Percentiles rank a stretch among this genome's conserved stretches.
These are phyloP conservation scores for Debaryomyces psychrophilus DNA, from an alignment of 1,139 yeast genomes.

Conservation along the genomic window DNA sequence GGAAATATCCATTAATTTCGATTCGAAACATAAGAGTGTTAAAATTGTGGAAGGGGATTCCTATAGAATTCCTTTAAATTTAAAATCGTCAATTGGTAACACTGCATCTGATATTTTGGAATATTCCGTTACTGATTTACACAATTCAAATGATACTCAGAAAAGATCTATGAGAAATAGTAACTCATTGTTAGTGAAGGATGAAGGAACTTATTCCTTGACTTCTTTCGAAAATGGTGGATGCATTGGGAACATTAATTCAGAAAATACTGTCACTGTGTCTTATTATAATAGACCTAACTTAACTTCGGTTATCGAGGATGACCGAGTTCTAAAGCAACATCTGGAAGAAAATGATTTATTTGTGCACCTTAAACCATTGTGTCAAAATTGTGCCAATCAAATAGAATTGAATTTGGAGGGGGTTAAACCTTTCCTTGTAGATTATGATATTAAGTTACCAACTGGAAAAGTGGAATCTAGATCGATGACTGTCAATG, in stretches of 20 bases:
- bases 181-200: slow-evolving; percentile 45
- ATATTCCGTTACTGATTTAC: slow-evolving; percentile 25
- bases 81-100: slow-evolving; percentile 34
- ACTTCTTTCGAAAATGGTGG: slow-evolving; percentile 62
- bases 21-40: slow-evolving; percentile 27
- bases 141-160: slow-evolving; percentile 27
- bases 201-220: slow-evolving; percentile 67
- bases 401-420: slow-evolving; percentile 30
- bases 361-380: slow-evolving; percentile 30
- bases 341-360: slow-evolving; percentile 20
- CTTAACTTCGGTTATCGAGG: slow-evolving; percentile 28
- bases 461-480: slow-evolving; percentile 57
- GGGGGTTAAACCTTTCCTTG: slow-evolving; percentile 75
- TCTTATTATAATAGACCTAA: slow-evolving; percentile 61
- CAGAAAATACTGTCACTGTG: slow-evolving; percentile 42
- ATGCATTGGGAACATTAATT: slow-evolving; percentile 64
- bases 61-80: slow-evolving; percentile 59
- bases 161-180: slow-evolving; percentile 33
- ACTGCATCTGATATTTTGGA: slow-evolving; percentile 30
- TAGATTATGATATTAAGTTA: slow-evolving; percentile 65
- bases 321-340: slow-evolving; percentile 20
- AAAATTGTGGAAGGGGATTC: slow-evolving; percentile 64
- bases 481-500: slow-evolving; percentile 36
- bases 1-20: slow-evolving; percentile 24
- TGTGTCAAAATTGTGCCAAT: slow-evolving; percentile 38